Conservation (phyloP, 192 early-diverging fungal genomes). For the Entrophospora sp. region DNA sequence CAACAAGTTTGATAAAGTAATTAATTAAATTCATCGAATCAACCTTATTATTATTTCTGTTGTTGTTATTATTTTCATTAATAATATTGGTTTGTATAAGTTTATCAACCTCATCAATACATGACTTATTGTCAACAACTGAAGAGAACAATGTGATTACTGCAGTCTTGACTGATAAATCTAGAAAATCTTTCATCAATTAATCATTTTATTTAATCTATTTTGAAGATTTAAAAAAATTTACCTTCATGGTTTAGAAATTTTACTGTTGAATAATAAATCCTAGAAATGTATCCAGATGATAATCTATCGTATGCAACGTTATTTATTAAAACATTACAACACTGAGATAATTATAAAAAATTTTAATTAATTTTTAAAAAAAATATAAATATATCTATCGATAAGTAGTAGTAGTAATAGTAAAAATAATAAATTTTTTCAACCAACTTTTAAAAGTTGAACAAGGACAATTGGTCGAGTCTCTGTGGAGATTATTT, state of each 20-base stretch:
- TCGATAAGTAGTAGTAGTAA: no score
- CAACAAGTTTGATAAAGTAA: slow-evolving; percentile 21
- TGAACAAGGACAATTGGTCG: slow-evolving; percentile 12
- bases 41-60: no score
- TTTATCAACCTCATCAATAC: background rate
- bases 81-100: background rate
- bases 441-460: slow-evolving; percentile 26
- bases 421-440: background rate
- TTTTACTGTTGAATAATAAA: slow-evolving; percentile 15
- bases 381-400: no score
- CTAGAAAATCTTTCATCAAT: no score
- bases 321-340: slow-evolving; percentile 24
- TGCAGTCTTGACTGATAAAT: background rate
- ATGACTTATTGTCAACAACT: slow-evolving; percentile 3
- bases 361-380: background rate
- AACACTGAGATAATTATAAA: slow-evolving; percentile 13
- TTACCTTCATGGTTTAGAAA: slow-evolving; percentile 15
- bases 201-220: no score
- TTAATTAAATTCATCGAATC: slow-evolving; percentile 7
- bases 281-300: slow-evolving; percentile 22
- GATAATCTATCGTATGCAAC: slow-evolving; percentile 31
- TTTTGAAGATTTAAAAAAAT: no score
- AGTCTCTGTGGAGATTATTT: slow-evolving; percentile 24
- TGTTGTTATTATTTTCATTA: no score
- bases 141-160: slow-evolving; percentile 2